Base-by-base conservation (phyloP, 345 rosid genomes). In the Combretum micranthum region DNA sequence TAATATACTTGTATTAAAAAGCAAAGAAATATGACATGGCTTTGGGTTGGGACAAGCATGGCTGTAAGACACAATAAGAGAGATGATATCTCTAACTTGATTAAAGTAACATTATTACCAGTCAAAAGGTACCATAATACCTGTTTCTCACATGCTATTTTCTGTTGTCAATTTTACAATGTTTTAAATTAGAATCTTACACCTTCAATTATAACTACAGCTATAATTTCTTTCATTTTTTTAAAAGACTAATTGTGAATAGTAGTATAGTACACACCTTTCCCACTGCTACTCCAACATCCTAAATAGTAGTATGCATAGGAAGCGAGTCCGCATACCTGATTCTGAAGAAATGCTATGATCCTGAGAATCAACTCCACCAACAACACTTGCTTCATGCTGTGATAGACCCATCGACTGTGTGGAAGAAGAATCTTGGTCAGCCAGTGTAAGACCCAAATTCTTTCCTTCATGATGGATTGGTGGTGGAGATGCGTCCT, bases 281-380 rank as follows among this genome's bases (percentile, higher is more conserved):
- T 23, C 49, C 10, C 0, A 14, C 16, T 13, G 19, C n/a, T 46
- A 52, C 20, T 16, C 22, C 45, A 42, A 23, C 20, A 10, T n/a
- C 42, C 15, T 17, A 42, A 17, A 18, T 1, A 43, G 50, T 50
- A 44, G 14, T 6, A 16, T 18, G 53, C 32, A 52, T 20, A 37
- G 37, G 20, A 20, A 45, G 53, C 14, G 7, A 22, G 23, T 26
- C 25, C 17, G 22, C 17, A 32, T 64, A 78, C 83, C 80, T 61
- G 72, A 75, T 53, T 78, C 75, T 19, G 75, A 56, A 8, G 75
- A 72, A 59, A 75, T 58, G 66, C 69, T 69, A 60, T 66, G 83
- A 54, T 67, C 80, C 51, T 67, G 74, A 54, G 77, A 67, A 59
- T 59, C 72, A 25, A 59, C 53, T 57, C 64, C 77, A 52, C 75